A percentile compares a stretch with the other conserved stretches of the same genome.
These are phyloP conservation scores for Friedmanniomyces endolithicus DNA, from an alignment of 495 filamentous ascomycete species.

Conservation along the genomic window DNA sequence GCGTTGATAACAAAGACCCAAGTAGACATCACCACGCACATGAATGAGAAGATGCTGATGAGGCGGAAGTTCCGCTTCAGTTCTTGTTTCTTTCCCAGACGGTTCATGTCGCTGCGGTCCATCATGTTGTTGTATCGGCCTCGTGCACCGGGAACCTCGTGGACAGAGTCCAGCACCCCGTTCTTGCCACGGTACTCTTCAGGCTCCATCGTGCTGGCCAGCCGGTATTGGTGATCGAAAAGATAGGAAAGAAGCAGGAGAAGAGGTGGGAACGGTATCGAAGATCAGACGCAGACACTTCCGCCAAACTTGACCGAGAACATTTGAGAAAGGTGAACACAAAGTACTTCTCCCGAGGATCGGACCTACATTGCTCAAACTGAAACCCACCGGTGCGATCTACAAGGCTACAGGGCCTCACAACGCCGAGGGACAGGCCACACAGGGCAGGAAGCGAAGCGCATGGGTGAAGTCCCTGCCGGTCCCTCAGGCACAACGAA, in stretches of 20 bases:
- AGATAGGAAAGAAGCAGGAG: not conserved
- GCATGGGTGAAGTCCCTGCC: too few relatives aligned
- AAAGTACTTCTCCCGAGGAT: too few relatives aligned
- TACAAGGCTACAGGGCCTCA: too few relatives aligned
- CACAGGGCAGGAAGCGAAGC: too few relatives aligned
- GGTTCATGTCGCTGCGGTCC: conserved; percentile 6
- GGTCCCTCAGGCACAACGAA: too few relatives aligned
- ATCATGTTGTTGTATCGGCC: not conserved
- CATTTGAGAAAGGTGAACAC: too few relatives aligned
- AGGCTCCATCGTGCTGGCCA: not conserved
- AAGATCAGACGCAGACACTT: too few relatives aligned
- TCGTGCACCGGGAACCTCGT: not conserved
- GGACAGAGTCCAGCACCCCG: not conserved
- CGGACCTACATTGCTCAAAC: too few relatives aligned
- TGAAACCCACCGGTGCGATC: too few relatives aligned
- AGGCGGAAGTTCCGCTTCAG: conserved; percentile 9
- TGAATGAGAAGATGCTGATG: conserved; percentile 9
- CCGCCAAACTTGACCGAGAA: too few relatives aligned
- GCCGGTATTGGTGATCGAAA: not conserved
- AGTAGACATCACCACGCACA: not conserved
- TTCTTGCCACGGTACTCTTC: not conserved
- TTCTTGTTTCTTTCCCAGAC: conserved; percentile 6
- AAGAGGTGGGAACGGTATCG: too few relatives aligned
- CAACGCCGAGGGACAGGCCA: too few relatives aligned
- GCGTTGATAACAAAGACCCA: conserved; percentile 4